Evolutionary conservation across 2,329 filamentous ascomycete species (phyloP).

Genomic region (Talaromyces sp.): DNA sequence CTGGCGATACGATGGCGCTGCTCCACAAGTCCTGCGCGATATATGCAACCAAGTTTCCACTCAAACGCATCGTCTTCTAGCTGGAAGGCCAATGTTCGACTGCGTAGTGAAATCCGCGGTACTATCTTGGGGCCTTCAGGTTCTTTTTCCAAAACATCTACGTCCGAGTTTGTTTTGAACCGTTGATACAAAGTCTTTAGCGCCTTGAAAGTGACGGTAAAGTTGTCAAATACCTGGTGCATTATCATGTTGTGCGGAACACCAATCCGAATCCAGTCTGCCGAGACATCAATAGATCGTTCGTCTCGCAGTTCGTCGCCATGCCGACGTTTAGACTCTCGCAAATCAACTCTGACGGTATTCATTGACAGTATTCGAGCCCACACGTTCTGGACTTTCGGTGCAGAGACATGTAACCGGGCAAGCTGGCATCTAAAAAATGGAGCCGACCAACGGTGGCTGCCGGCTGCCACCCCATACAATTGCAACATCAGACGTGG

Average conservation of each 20-base stretch:
- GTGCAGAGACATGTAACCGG: constrained; percentile 83
- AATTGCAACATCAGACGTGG: constrained; percentile 90
- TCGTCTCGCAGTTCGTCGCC: constrained; percentile 64
- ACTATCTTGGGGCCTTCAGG: constrained; percentile 83
- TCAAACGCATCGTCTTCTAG: constrained; percentile 95
- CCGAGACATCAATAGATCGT: constrained; percentile 75
- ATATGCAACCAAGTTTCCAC: constrained; percentile 94
- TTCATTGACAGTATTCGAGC: constrained; percentile 82
- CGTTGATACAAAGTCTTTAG: constrained; percentile 88
- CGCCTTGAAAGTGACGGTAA: constrained; percentile 82
- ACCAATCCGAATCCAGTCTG: constrained; percentile 81
- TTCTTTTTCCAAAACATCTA: constrained; percentile 81
- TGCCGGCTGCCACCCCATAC: constrained; percentile 75
- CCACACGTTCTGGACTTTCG: constrained; percentile 80
- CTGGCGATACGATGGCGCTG: constrained; percentile 85
- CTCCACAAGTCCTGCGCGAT: constrained; percentile 81
- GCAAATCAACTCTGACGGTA: constrained; percentile 72
- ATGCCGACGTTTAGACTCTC: constrained; percentile 69
- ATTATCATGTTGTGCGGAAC: constrained; percentile 90
- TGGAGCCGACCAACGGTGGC: constrained; percentile 82
- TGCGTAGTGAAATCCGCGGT: constrained; percentile 78
- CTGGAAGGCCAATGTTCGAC: constrained; percentile 80
- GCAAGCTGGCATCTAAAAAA: constrained; percentile 74
- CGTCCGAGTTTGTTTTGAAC: constrained; percentile 80
- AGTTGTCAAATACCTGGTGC: constrained; percentile 88